Percentiles rank a stretch among this genome's conserved stretches.
These are phyloP conservation scores for Isatis lusitanica DNA, from an alignment of 441 rosid genomes.

Conservation along the genomic window DNA sequence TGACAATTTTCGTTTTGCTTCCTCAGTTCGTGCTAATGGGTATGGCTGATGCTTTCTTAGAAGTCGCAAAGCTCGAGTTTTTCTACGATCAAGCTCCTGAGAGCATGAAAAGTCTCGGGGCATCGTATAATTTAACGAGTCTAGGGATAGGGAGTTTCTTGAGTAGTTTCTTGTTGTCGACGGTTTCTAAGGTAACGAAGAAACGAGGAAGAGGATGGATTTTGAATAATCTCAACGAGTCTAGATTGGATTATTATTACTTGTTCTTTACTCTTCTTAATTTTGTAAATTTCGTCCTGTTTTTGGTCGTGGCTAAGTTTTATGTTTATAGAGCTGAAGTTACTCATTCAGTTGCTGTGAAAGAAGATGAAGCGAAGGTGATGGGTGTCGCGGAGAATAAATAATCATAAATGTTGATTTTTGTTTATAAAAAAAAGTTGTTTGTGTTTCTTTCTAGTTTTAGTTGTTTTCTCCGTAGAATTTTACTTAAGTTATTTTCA, in stretches of 20 bases:
- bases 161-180: slow-evolving; percentile 69
- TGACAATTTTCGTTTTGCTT: slow-evolving; percentile 66
- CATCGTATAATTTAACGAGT: slow-evolving; percentile 75
- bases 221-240: slow-evolving; percentile 73
- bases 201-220: slow-evolving; percentile 66
- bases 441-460: background rate
- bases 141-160: slow-evolving; percentile 75
- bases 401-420: background rate
- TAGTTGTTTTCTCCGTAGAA: background rate
- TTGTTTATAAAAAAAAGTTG: background rate
- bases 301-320: slow-evolving; percentile 57
- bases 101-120: slow-evolving; percentile 84
- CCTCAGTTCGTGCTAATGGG: slow-evolving; percentile 77
- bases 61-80: slow-evolving; percentile 72
- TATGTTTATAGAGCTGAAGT: slow-evolving; percentile 84
- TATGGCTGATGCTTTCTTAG: slow-evolving; percentile 70
- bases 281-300: slow-evolving; percentile 62
- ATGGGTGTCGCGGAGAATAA: background rate
- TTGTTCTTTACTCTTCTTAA: slow-evolving; percentile 68
- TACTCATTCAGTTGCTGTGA: slow-evolving; percentile 59
- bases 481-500: background rate
- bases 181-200: slow-evolving; percentile 58
- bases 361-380: slow-evolving; percentile 50
- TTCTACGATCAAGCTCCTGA: slow-evolving; percentile 89
- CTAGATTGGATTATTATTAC: slow-evolving; percentile 79